These are phyloP conservation scores for Acacia acuminata DNA, from an alignment of 306 rosid species.

Conservation along the genomic window DNA sequence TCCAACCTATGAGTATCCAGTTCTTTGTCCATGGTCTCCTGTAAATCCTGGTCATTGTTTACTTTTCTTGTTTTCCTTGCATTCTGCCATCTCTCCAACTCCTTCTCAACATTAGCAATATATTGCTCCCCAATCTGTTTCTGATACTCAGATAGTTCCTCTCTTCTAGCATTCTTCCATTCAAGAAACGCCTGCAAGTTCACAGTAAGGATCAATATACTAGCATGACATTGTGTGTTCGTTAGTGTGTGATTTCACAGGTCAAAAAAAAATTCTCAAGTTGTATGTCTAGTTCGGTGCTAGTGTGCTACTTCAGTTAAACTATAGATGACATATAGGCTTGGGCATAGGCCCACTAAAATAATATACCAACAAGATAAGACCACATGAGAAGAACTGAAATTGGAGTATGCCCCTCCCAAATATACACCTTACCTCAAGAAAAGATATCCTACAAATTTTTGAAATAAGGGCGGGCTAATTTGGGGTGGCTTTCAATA, in stretches of 20 bases:
- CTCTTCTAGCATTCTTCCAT: conserved; percentile 90
- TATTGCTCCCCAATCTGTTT: conserved; percentile 88
- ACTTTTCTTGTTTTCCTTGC: conserved; percentile 75
- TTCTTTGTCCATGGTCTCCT: conserved; percentile 99
- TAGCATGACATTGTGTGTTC: background rate
- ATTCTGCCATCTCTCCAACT: conserved; percentile 94
- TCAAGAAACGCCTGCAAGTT: conserved; percentile 67
- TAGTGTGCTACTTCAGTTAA: background rate
- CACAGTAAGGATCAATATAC: background rate
- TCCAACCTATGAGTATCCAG: conserved; percentile 95
- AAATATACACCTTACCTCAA: conserved; percentile 9
- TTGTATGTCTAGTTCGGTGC: background rate
- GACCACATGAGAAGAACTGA: background rate
- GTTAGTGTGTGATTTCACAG: background rate
- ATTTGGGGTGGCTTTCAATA: background rate
- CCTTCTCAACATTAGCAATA: conserved; percentile 87
- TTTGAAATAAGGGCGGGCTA: background rate
- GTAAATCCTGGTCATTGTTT: conserved; percentile 72
- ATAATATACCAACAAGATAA: background rate
- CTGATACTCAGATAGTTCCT: conserved; percentile 81
- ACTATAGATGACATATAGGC: background rate
- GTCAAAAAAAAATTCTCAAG: background rate
- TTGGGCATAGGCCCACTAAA: background rate
- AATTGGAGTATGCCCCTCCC: background rate
- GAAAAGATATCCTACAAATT: background rate